Evolutionary conservation across 169 alveolate species (phyloP).

Genomic region (Besnoitia besnoiti): DNA sequence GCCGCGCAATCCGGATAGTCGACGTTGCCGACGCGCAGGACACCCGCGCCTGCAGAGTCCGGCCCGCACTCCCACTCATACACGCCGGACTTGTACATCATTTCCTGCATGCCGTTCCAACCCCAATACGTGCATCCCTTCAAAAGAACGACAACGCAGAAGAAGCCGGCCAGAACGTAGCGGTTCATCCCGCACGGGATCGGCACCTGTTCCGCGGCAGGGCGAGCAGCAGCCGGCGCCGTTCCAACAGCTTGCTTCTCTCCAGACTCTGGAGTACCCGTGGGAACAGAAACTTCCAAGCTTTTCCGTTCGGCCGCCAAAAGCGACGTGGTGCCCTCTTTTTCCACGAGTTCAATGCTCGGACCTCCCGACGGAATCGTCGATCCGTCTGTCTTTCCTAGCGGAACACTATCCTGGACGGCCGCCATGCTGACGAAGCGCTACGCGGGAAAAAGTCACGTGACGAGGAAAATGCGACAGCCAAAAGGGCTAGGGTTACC

Average conservation of each 20-base stretch:
- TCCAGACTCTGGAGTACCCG: neutral
- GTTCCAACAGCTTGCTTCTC: neutral
- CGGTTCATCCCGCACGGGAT: constrained; percentile 42
- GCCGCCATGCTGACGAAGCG: neutral
- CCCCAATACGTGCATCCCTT: constrained; percentile 73
- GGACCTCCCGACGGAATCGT: too few species aligned
- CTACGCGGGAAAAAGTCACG: too few species aligned
- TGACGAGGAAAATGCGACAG: too few species aligned
- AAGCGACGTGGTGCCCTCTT: too few species aligned
- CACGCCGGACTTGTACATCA: constrained; percentile 71
- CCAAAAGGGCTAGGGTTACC: too few species aligned
- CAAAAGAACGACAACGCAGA: constrained; percentile 53
- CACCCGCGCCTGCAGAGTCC: constrained; percentile 27
- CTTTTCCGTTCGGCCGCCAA: too few species aligned
- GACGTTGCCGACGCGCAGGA: neutral
- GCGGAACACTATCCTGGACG: neutral
- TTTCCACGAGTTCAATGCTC: too few species aligned
- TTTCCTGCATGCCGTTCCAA: constrained; percentile 71
- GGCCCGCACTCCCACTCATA: constrained; percentile 62
- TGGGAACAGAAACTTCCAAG: neutral
- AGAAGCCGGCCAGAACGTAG: constrained; percentile 45
- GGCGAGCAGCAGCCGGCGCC: neutral
- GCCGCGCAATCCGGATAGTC: constrained; percentile 55
- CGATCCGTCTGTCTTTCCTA: neutral
- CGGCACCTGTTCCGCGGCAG: neutral